Base-by-base conservation (phyloP, 768 basidiomycete genomes). In the Amanita pseudoporphyria region DNA sequence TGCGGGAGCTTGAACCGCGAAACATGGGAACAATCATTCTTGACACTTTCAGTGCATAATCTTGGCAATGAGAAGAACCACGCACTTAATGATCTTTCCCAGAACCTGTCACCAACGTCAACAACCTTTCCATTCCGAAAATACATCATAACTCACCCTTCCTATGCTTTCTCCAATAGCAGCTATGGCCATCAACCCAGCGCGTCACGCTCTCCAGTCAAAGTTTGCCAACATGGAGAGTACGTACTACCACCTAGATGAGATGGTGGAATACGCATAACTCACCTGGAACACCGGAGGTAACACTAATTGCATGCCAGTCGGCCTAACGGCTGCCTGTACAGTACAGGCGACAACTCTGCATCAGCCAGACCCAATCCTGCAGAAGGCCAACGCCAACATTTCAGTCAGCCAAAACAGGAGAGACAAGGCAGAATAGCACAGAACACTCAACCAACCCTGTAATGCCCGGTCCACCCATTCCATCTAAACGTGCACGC, bases 151-250 rank as follows among this genome's bases (percentile, higher is more conserved):
- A n/a, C n/a, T n/a, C n/a, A n/a, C n/a, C n/a, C n/a, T n/a, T n/a
- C n/a, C n/a, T n/a, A n/a, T n/a, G n/a, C n/a, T n/a, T n/a, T n/a
- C n/a, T n/a, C n/a, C n/a, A n/a, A n/a, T n/a, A n/a, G n/a, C n/a
- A n/a, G n/a, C 87, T 50, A 95, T 84, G 0, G 88, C 87, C 78
- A 91, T 87, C 21, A 94, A 67, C 9, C 86, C 91, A 0, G 88
- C 89, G 57, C 93, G 89, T 24, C 90, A 72, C 22, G 81, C 74
- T 46, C 87, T 73, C 92, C 92, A 95, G 63, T 92, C 87, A 52
- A 82, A 83, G 49, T 77, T 82, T 0, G 75, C 77, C 51, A 93
- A 71, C 82, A 94, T 88, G 0, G 81, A 81, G 0, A 87, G 87
- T 12, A 90, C 88, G 52, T 81, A 80, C 62, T 82, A 37, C 6